phyloP scores from a whole-genome alignment of 2,329 filamentous ascomycete species.

The Escovopsis weberi region DNA sequence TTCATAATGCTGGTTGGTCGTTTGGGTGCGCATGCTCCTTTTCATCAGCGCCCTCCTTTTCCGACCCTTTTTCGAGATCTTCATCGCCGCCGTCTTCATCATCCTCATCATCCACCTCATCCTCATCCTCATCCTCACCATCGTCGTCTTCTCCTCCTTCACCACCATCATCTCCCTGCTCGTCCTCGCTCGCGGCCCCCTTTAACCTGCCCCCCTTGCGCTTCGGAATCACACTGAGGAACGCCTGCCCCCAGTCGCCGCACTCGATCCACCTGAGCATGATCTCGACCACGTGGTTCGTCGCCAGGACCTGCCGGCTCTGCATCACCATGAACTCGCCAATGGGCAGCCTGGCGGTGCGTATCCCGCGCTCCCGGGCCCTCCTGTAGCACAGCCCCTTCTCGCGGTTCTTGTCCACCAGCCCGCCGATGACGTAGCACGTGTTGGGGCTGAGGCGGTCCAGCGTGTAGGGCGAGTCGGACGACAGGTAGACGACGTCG shows the following conservation, averaged over 20 bases:
- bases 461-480: conserved; percentile 78
- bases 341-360: conserved; percentile 84
- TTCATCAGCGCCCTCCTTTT: conserved; percentile 1
- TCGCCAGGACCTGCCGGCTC: conserved; percentile 72
- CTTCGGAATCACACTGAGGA: conserved; percentile 76
- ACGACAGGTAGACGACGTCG: conserved; percentile 71
- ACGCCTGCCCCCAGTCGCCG: conserved; percentile 83
- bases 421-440: conserved; percentile 82
- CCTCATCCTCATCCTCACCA: background rate
- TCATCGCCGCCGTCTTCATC: conserved; percentile 1
- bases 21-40: background rate
- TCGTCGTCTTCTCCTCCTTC: conserved; percentile 16
- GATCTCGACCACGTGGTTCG: conserved; percentile 94
- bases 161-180: conserved; percentile 10
- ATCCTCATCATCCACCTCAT: conserved; percentile 1
- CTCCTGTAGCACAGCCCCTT: conserved; percentile 86
- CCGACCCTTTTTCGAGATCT: conserved; percentile 4
- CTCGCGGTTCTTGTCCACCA: conserved; percentile 93
- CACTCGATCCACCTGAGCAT: conserved; percentile 87
- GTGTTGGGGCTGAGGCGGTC: conserved; percentile 73
- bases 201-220: conserved; percentile 69
- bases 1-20: background rate
- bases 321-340: conserved; percentile 91
- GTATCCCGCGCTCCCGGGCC: conserved; percentile 59
- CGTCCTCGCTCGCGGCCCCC: conserved; percentile 13